Conservation (phyloP, 371 early-diverging fungal species). For the Apophysomyces sp. region DNA sequence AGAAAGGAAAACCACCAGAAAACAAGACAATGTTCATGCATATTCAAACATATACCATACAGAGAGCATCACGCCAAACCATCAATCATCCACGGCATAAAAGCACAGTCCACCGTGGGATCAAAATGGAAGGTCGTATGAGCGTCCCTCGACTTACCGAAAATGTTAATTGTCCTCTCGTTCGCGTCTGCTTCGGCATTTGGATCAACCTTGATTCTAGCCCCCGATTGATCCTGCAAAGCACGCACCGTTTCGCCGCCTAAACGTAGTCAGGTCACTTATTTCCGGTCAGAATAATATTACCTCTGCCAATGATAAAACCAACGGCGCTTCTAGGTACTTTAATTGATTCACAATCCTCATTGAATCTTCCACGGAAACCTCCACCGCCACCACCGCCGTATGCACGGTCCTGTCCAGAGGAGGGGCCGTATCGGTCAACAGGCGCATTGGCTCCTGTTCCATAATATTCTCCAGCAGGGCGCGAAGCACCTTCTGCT, state of each 20-base stretch:
- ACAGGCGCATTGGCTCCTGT: slow-evolving; percentile 3
- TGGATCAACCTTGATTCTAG: slow-evolving; percentile 76
- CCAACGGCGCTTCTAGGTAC: slow-evolving; percentile 78
- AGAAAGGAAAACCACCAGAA: background rate
- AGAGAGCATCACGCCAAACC: background rate
- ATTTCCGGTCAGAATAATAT: background rate
- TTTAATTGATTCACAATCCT: slow-evolving; percentile 55
- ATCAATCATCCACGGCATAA: background rate
- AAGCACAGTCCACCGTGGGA: background rate
- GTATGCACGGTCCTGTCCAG: slow-evolving; percentile 14
- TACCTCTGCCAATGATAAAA: slow-evolving; percentile 77
- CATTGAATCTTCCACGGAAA: slow-evolving; percentile 29
- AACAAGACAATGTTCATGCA: slow-evolving; percentile 8
- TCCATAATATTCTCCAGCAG: slow-evolving; percentile 3
- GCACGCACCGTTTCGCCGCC: slow-evolving; percentile 88
- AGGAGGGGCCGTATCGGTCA: slow-evolving; percentile 13
- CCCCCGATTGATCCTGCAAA: slow-evolving; percentile 81
- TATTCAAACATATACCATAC: slow-evolving; percentile 9
- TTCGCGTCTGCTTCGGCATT: slow-evolving; percentile 37
- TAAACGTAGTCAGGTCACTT: slow-evolving; percentile 4
- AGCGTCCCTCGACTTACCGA: slow-evolving; percentile 25
- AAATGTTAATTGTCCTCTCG: slow-evolving; percentile 39
- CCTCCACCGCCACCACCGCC: slow-evolving; percentile 20
- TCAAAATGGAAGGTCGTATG: slow-evolving; percentile 1
- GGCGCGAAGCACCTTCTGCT: background rate